Percentiles rank a stretch among this genome's conserved stretches.
These are phyloP conservation scores for Misopates orontium DNA, from an alignment of 257 asterid species.

Conservation along the genomic window DNA sequence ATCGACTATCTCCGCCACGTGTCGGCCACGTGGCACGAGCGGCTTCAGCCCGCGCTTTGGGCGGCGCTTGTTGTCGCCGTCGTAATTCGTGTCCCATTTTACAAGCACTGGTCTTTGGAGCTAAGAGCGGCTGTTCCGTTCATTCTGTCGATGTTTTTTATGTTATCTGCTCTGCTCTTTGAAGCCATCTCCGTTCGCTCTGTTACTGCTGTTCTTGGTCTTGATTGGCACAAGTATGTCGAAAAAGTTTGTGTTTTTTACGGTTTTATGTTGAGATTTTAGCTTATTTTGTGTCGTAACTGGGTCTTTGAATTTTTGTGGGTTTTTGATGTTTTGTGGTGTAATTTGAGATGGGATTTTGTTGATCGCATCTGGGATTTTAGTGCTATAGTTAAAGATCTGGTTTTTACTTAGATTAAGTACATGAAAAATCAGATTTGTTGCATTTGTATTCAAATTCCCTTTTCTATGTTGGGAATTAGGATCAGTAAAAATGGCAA, in stretches of 20 bases:
- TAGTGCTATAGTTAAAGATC: conserved; percentile 8
- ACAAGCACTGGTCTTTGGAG: conserved; percentile 89
- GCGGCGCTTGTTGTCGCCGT: conserved; percentile 61
- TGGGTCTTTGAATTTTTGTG: conserved; percentile 10
- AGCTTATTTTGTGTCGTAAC: conserved; percentile 9
- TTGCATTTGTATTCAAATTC: neutral
- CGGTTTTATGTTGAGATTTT: neutral
- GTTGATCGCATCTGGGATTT: conserved; percentile 27
- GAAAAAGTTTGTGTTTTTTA: neutral
- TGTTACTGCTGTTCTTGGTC: conserved; percentile 93
- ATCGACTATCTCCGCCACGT: conserved; percentile 85
- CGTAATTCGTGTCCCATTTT: conserved; percentile 66
- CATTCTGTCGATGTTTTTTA: conserved; percentile 61
- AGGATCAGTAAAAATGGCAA: conserved; percentile 3
- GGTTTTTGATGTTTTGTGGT: conserved; percentile 10
- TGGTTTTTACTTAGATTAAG: conserved; percentile 19
- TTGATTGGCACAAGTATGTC: conserved; percentile 92
- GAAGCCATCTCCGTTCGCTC: conserved; percentile 92
- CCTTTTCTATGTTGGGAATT: neutral
- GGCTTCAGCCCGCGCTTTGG: conserved; percentile 86
- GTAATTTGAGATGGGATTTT: conserved; percentile 25
- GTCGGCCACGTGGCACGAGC: conserved; percentile 87
- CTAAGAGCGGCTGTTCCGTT: conserved; percentile 82
- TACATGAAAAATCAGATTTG: neutral
- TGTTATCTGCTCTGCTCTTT: conserved; percentile 79